These are phyloP conservation scores for Taxawa tesnikishii DNA, from an alignment of 2,329 filamentous ascomycete species.

Conservation along the genomic window DNA sequence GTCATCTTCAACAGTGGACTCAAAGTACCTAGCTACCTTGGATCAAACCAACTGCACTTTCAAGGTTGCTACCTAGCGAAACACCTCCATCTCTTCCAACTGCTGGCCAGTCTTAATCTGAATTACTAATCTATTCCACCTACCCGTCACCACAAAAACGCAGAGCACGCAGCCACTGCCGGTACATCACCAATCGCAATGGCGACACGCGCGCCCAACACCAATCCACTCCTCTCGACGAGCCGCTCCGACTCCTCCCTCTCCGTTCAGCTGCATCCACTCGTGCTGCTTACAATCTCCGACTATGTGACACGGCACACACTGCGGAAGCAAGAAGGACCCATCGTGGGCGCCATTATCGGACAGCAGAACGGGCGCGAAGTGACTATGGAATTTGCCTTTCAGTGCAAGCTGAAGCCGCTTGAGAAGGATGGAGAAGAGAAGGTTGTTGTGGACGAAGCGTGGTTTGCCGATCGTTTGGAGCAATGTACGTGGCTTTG, in stretches of 20 bases:
- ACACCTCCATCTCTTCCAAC: too few species aligned
- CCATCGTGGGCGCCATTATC: conserved; percentile 75
- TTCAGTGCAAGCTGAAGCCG: conserved; percentile 56
- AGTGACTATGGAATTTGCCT: conserved; percentile 85
- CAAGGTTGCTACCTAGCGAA: too few species aligned
- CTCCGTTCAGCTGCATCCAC: conserved; percentile 75
- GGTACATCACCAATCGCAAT: conserved; percentile 5
- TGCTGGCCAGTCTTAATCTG: too few species aligned
- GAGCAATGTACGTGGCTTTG: conserved; percentile 59
- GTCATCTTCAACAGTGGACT: too few species aligned
- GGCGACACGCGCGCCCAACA: conserved; percentile 15
- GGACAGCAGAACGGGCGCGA: conserved; percentile 85
- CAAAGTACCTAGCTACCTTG: too few species aligned
- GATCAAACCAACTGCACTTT: too few species aligned
- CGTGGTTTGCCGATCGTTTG: conserved; percentile 66
- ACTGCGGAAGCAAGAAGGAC: conserved; percentile 60
- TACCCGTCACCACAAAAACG: too few species aligned
- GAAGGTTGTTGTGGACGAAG: conserved; percentile 45
- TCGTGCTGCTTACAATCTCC: conserved; percentile 90
- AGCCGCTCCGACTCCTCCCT: conserved; percentile 56
- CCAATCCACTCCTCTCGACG: conserved; percentile 31
- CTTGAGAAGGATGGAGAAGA: conserved; percentile 22
- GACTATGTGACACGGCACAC: conserved; percentile 92
- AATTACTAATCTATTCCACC: too few species aligned
- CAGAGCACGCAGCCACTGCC: too few species aligned